Base-by-base conservation (phyloP, 1,139 yeast genomes). In the Ogataea hybrid region DNA sequence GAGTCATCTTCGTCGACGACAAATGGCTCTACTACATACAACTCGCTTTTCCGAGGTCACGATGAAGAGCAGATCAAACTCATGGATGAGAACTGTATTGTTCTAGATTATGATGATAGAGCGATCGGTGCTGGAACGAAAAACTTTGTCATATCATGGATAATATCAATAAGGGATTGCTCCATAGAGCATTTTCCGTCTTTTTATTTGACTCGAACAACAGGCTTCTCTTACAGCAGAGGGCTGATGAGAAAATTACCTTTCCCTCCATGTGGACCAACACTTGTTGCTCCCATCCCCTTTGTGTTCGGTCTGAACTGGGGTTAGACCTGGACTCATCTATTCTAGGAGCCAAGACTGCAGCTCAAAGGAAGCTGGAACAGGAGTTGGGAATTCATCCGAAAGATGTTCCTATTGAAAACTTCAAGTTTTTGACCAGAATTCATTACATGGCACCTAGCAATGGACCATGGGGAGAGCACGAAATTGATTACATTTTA, bases 221-320 rank as follows among this genome's bases (percentile, higher is more conserved):
- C 46, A 76, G 84, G 66, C 74, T 94, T 50, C 73, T 92, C 52
- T 73, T 92, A 54, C 65, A 62, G 44, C 98, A 92, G 67, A 80
- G 99, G 56, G 97, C 99, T 0, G 82, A 82, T 46, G 97, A 92
- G 63, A 92, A 92, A 66, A 92, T 92, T 68, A 92, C 99, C 1
- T 92, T 92, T 65, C 95, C 98, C 2, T 79, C 79, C 46, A 80
- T 88, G 84, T 92, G 99, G 99, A 92, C 99, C 32, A 92, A 92
- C 64, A 94, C 99, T 3, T 94, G 98, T 66, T 92, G 99, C 64
- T 90, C 97, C 0, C 99, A 92, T 64, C 99, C 99, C 5, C 71
- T 92, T 45, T 88, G 96, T 47, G 79, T 88, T 21, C 77, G 83
- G 28, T 70, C 79, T 30, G 99, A 92, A 65, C 69, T 89, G 59